Percentiles rank a stretch among this genome's conserved stretches.
Conservation (phyloP, 768 basidiomycete genomes). For the Pleurotus eryngii region DNA sequence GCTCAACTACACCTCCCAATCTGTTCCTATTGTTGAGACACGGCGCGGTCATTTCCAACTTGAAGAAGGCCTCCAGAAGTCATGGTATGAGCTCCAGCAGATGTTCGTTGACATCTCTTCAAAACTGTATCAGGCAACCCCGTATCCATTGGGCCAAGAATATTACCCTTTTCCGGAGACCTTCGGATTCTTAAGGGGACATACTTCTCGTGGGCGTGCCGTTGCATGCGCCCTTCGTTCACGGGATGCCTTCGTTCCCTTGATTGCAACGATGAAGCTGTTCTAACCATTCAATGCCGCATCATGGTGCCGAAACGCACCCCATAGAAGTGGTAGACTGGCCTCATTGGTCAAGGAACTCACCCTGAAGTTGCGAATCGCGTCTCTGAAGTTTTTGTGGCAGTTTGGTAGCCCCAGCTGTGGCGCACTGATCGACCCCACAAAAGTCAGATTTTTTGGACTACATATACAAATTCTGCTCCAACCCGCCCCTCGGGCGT, state of each 20-base stretch:
- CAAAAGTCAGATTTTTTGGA: slow-evolving; percentile 6
- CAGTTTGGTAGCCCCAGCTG: background rate
- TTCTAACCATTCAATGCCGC: background rate
- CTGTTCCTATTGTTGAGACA: no score
- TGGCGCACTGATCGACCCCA: background rate
- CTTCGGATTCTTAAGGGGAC: slow-evolving; percentile 5
- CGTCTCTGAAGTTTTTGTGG: background rate
- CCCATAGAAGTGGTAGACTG: background rate
- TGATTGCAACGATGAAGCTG: slow-evolving; percentile 7
- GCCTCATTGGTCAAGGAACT: background rate
- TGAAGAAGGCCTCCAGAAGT: background rate
- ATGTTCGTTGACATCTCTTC: background rate
- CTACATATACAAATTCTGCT: background rate
- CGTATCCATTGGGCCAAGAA: background rate
- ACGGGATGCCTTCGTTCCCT: slow-evolving; percentile 10
- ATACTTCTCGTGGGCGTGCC: background rate
- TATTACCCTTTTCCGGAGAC: slow-evolving; percentile 2
- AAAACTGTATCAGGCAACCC: background rate
- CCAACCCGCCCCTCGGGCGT: background rate
- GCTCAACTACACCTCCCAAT: background rate
- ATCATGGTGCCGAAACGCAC: background rate
- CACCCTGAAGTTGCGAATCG: background rate
- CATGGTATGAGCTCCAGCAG: background rate
- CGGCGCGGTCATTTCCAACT: background rate
- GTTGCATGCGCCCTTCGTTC: slow-evolving; percentile 3